These are phyloP conservation scores for Sporodiniella umbellata DNA, from an alignment of 371 early-diverging fungal species.

Conservation along the genomic window DNA sequence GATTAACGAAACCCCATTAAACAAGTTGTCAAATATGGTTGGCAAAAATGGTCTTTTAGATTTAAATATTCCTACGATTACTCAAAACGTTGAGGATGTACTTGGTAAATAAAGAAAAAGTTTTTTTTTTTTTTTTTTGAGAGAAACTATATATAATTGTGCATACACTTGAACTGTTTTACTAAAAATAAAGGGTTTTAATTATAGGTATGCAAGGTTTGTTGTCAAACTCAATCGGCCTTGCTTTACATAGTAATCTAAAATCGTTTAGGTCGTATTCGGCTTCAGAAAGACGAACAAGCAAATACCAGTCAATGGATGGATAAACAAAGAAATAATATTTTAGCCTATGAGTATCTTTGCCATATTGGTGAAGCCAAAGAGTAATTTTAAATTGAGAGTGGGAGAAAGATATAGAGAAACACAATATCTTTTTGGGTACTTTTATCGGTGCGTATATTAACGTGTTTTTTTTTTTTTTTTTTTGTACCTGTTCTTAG, in stretches of 20 bases:
- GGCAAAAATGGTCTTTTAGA: slow-evolving; percentile 40
- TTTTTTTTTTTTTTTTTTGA: too few species aligned
- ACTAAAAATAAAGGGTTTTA: background rate
- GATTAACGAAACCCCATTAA: slow-evolving; percentile 34
- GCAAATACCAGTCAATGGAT: slow-evolving; percentile 77
- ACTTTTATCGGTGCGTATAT: too few species aligned
- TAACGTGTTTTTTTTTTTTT: too few species aligned
- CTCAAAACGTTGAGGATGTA: slow-evolving; percentile 44
- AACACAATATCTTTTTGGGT: background rate
- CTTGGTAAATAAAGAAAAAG: slow-evolving; percentile 33
- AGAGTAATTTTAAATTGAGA: slow-evolving; percentile 67
- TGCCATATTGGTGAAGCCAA: slow-evolving; percentile 99
- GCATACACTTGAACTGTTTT: too few species aligned
- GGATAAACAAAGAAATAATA: slow-evolving; percentile 90
- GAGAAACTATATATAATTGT: too few species aligned
- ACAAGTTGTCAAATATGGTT: slow-evolving; percentile 40
- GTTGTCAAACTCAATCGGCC: too few species aligned
- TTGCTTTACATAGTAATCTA: too few species aligned
- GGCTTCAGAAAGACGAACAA: slow-evolving; percentile 56
- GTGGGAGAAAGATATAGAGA: background rate
- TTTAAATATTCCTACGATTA: slow-evolving; percentile 34
- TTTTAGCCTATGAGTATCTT: slow-evolving; percentile 98
- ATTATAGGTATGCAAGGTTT: slow-evolving; percentile 27
- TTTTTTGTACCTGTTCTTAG: slow-evolving; percentile 50
- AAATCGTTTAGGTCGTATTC: slow-evolving; percentile 68